A percentile compares a stretch with the other conserved stretches of the same genome.
These are phyloP conservation scores for Pythium pyrilobum DNA, from an alignment of 352 stramenopile genomes.

Conservation along the genomic window DNA sequence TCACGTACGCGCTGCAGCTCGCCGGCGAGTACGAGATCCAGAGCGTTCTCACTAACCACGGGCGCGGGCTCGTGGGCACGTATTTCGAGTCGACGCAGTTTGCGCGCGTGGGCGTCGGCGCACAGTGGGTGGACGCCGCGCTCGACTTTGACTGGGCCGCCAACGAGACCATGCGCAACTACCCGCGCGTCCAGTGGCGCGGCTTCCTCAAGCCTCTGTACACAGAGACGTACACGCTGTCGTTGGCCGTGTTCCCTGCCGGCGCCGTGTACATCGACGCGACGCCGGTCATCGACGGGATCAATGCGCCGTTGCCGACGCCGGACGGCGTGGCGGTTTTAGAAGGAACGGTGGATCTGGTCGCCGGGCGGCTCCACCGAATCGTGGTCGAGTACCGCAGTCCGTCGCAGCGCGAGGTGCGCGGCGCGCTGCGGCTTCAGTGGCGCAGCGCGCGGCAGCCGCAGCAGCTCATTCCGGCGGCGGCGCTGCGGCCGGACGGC, in stretches of 20 bases:
- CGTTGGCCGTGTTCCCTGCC: conserved; percentile 1
- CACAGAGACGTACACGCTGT: conserved; percentile 15
- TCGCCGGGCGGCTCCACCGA: conserved; percentile 15
- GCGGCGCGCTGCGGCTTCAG: conserved; percentile 8
- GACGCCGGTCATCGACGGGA: conserved; percentile 10
- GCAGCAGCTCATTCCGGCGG: conserved; percentile 11
- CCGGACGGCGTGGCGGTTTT: not conserved
- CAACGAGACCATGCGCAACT: conserved; percentile 22
- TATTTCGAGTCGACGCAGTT: conserved; percentile 20
- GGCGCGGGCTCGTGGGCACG: conserved; percentile 12
- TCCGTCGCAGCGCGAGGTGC: conserved; percentile 10
- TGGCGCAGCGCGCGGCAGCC: conserved; percentile 18
- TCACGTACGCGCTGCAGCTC: conserved; percentile 11
- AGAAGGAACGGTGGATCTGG: conserved; percentile 10
- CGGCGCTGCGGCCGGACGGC: conserved; percentile 13
- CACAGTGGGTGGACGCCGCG: conserved; percentile 11
- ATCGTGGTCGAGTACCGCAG: conserved; percentile 23
- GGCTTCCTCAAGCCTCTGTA: conserved; percentile 15
- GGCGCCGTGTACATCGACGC: conserved; percentile 22
- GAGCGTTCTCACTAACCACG: conserved; percentile 15
- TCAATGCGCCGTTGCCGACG: conserved; percentile 2
- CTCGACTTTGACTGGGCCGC: conserved; percentile 20
- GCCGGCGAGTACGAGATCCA: conserved; percentile 12
- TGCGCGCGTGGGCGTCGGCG: not conserved
- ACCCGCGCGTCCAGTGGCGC: conserved; percentile 22